Evolutionary conservation across 108 stramenopile genomes (phyloP).

Genomic region (Cylindrotheca fusiformis): DNA sequence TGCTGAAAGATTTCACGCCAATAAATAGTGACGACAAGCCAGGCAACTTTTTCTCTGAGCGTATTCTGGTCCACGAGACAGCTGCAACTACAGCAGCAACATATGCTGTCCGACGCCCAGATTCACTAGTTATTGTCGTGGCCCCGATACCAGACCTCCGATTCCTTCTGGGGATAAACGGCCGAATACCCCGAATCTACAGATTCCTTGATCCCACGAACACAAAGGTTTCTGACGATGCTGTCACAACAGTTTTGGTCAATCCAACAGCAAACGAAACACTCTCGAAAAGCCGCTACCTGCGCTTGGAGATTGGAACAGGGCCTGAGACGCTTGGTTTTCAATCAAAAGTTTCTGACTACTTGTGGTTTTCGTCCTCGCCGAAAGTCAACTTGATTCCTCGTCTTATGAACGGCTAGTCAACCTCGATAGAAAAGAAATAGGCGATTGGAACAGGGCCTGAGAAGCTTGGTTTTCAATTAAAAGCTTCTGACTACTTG

Average conservation of each 20-base stretch:
- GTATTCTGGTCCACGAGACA: conserved; percentile 80
- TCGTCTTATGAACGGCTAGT: conserved; percentile 71
- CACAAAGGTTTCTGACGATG: conserved; percentile 56
- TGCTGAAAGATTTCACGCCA: conserved; percentile 70
- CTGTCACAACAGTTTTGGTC: conserved; percentile 78
- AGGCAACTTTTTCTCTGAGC: conserved; percentile 71
- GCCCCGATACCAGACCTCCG: conserved; percentile 68
- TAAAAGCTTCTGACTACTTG: conserved; percentile 78
- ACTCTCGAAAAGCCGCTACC: conserved; percentile 52
- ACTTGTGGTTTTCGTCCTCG: conserved; percentile 77
- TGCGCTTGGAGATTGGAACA: conserved; percentile 82
- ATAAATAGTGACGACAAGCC: conserved; percentile 33
- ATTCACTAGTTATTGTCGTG: conserved; percentile 56
- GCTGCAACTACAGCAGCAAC: conserved; percentile 55
- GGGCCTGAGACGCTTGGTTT: conserved; percentile 65
- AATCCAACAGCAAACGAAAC: conserved; percentile 81
- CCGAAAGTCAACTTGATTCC: conserved; percentile 87
- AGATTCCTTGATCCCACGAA: conserved; percentile 25
- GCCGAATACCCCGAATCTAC: conserved; percentile 70
- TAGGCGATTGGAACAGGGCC: conserved; percentile 82
- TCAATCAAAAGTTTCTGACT: conserved; percentile 83
- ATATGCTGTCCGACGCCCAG: conserved; percentile 50
- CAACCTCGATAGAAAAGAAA: too few relatives aligned
- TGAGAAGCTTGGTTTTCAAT: conserved; percentile 65
- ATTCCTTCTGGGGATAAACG: conserved; percentile 72